Evolutionary conservation across 1,139 yeast genomes (phyloP).

Genomic region (Taphrina wiesneri): DNA sequence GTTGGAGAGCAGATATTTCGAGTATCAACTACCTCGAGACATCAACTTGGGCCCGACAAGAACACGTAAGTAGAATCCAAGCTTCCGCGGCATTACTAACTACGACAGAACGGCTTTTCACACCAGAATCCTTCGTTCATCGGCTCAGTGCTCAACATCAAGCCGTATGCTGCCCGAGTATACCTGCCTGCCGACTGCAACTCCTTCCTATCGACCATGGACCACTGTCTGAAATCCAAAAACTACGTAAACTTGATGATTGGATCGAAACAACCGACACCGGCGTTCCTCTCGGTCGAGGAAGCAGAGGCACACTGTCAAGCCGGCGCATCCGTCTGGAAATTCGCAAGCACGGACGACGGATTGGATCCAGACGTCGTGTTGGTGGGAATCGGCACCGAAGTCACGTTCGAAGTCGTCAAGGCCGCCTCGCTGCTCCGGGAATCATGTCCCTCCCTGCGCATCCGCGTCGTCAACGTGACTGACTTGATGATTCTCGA

Average conservation of each 20-base stretch:
- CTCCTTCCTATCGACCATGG: conserved; percentile 39
- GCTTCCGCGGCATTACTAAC: neutral
- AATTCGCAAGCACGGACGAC: conserved; percentile 40
- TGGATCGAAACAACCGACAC: conserved; percentile 39
- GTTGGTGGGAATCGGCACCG: conserved; percentile 40
- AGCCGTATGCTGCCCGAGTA: conserved; percentile 39
- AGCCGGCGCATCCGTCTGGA: conserved; percentile 41
- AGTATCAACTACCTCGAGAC: conserved; percentile 40
- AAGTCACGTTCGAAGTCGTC: conserved; percentile 40
- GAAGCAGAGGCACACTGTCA: conserved; percentile 40
- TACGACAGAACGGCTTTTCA: conserved; percentile 38
- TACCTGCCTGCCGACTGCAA: conserved; percentile 41
- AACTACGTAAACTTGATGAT: conserved; percentile 40
- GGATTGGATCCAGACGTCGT: conserved; percentile 41
- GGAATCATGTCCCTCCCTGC: conserved; percentile 37
- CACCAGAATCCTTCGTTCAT: conserved; percentile 41
- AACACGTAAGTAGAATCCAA: conserved; percentile 31
- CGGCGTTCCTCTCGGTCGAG: conserved; percentile 38
- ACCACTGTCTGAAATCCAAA: conserved; percentile 38
- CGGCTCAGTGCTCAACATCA: conserved; percentile 40
- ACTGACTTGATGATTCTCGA: conserved; percentile 40
- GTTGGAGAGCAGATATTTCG: conserved; percentile 39
- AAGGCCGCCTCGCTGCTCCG: conserved; percentile 39
- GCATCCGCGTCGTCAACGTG: conserved; percentile 41
- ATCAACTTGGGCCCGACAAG: conserved; percentile 41